phyloP scores from a whole-genome alignment of 176 grass and related monocot genomes.

The Musa schizocarpa region DNA sequence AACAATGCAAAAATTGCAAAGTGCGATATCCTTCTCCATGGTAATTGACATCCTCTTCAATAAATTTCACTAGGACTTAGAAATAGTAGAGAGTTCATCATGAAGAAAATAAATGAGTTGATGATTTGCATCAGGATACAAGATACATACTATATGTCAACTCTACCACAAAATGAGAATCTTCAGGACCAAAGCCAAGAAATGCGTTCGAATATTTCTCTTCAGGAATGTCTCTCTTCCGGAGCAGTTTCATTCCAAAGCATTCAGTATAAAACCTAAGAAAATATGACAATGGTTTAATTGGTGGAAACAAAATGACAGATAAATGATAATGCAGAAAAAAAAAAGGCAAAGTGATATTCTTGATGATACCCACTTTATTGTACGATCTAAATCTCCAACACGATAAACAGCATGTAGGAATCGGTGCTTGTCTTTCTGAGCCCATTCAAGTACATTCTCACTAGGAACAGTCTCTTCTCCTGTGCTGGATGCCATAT shows the following conservation, averaged over 20 bases:
- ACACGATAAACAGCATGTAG: constrained; percentile 94
- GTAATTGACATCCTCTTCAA: neutral
- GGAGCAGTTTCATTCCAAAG: constrained; percentile 83
- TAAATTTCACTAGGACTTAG: neutral
- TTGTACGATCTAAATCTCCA: constrained; percentile 74
- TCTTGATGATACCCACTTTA: constrained; percentile 37
- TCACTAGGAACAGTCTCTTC: constrained; percentile 29
- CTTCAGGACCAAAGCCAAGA: constrained; percentile 88
- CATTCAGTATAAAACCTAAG: constrained; percentile 84
- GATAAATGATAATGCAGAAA: neutral
- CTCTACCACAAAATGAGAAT: constrained; percentile 78
- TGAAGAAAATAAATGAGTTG: too few species aligned
- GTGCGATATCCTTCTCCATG: neutral
- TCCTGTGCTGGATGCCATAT: constrained; percentile 41
- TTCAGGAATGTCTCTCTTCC: constrained; percentile 85
- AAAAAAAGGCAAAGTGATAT: neutral
- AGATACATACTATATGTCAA: constrained; percentile 73
- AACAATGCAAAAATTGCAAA: too few species aligned
- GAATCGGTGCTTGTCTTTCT: constrained; percentile 77
- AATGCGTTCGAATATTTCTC: constrained; percentile 96
- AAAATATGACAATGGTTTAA: neutral
- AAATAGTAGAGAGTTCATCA: neutral
- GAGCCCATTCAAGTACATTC: constrained; percentile 64
- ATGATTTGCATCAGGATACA: neutral
- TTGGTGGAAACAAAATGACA: neutral